A percentile compares a stretch with the other conserved stretches of the same genome.
phyloP scores from a whole-genome alignment of 2,329 filamentous ascomycete species.

The Colletotrichum eremochloae region DNA sequence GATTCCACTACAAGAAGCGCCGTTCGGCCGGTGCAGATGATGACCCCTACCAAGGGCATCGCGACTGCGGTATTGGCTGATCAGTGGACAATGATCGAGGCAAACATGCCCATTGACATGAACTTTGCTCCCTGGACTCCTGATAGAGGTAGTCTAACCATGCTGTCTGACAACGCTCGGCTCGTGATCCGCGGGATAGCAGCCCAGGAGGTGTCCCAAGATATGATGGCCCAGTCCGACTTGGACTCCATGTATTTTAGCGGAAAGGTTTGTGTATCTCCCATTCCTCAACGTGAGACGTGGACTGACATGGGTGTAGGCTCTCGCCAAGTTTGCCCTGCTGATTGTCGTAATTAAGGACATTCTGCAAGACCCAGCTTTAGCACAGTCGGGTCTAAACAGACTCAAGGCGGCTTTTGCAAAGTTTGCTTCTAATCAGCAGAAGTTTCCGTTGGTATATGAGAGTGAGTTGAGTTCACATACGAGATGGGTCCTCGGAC shows the following conservation, averaged over 20 bases:
- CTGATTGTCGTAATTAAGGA: conserved; percentile 76
- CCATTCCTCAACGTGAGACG: accelerated
- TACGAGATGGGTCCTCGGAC: neutral
- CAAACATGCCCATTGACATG: conserved; percentile 78
- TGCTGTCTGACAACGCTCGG: conserved; percentile 67
- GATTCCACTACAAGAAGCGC: conserved; percentile 66
- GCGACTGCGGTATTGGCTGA: conserved; percentile 80
- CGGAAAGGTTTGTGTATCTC: conserved; percentile 73
- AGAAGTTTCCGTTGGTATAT: conserved; percentile 75
- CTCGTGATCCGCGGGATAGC: conserved; percentile 72
- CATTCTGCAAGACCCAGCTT: conserved; percentile 68
- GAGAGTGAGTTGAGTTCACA: conserved; percentile 62
- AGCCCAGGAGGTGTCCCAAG: conserved; percentile 79
- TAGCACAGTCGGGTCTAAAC: conserved; percentile 70
- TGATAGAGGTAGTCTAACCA: conserved; percentile 58
- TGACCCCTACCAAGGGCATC: conserved; percentile 87
- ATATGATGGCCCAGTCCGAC: conserved; percentile 80
- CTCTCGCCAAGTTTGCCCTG: conserved; percentile 80
- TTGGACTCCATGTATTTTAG: conserved; percentile 93
- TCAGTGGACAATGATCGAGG: conserved; percentile 83
- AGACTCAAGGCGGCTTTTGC: conserved; percentile 76
- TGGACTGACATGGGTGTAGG: conserved; percentile 54
- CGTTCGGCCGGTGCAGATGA: conserved; percentile 71
- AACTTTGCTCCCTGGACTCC: conserved; percentile 84
- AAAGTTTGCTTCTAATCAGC: conserved; percentile 75